Percentiles rank a stretch among this genome's conserved stretches.
These are phyloP conservation scores for Fusarium chlamydosporum DNA, from an alignment of 2,329 filamentous ascomycete species.

Conservation along the genomic window DNA sequence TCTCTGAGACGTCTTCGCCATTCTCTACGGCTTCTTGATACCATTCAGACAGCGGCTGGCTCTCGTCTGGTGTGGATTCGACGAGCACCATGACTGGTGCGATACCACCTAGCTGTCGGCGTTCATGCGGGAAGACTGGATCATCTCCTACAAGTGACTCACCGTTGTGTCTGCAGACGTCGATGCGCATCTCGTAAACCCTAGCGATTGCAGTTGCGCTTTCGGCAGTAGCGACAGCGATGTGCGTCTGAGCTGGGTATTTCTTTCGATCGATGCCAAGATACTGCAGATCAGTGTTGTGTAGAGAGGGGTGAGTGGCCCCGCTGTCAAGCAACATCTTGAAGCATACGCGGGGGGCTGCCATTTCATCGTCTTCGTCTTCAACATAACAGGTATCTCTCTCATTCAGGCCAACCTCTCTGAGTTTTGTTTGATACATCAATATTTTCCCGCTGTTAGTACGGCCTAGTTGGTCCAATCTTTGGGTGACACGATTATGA, in stretches of 20 bases:
- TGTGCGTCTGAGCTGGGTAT: constrained; percentile 44
- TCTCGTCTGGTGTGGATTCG: constrained; percentile 16
- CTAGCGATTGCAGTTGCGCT: constrained; percentile 20
- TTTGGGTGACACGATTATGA: constrained; percentile 33
- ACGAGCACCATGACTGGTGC: constrained; percentile 45
- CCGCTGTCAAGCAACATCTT: constrained; percentile 49
- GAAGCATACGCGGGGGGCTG: constrained; percentile 42
- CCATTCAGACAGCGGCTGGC: constrained; percentile 22
- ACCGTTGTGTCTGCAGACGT: constrained; percentile 47
- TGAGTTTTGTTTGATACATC: constrained; percentile 33
- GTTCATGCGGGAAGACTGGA: constrained; percentile 45
- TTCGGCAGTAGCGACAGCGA: constrained; percentile 35
- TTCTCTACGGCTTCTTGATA: constrained; percentile 10
- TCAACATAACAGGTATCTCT: constrained; percentile 19
- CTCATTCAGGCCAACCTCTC: background rate
- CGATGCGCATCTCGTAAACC: constrained; percentile 48
- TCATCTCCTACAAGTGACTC: constrained; percentile 46
- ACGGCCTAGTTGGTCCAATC: background rate
- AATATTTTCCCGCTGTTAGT: constrained; percentile 31
- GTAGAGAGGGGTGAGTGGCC: constrained; percentile 43
- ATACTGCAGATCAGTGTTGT: constrained; percentile 39
- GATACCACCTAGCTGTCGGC: constrained; percentile 47
- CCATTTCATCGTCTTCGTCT: constrained; percentile 41
- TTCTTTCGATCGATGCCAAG: constrained; percentile 40
- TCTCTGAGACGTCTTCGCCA: constrained; percentile 41